Evolutionary conservation across 225 moss, liverwort and hornwort species (phyloP), one percentile per base, ranked within the genome.

Genomic region (Physcomitrium patens): DNA sequence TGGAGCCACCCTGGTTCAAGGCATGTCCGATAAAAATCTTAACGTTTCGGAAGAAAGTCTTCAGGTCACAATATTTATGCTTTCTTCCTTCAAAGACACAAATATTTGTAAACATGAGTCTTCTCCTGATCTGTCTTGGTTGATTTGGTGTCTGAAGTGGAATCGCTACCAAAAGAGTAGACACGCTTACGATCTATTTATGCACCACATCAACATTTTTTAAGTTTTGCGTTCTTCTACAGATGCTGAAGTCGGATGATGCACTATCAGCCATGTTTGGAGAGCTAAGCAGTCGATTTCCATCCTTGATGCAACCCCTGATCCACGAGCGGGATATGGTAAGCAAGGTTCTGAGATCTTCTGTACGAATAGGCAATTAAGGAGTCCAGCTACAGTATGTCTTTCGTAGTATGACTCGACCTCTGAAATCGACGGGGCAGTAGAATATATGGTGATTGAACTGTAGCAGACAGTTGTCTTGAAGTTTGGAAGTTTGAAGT

Each of bases 281-380:
- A 44, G 93, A 87, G 72, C 86, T 93, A 51, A 84, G 93, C 64
- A 19, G 63, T 31, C 80, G 72, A 59, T 86, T 89, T 60, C 93
- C 93, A 20, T 93, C 93, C 13, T 73, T 93, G 76, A 75, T 89
- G 72, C 93, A 91, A 68, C 87, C 93, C 53, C 89, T 93, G 5
- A 80, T 93, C n/a, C 91, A 89, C 20, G 93, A 93, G 73, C 89
- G 91, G 53, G 93, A 93, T 31, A 87, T 89, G 93, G 85, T 88
- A 80, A 42, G 77, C 53, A 72, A 67, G 57, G 31, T 23, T 22
- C 5, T 22, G 15, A 15, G 48, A 49, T 11, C 1, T 11, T 49
- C 3, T 49, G 15, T 49, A 49, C 11, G 2, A 49, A 5, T 1
- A 24, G 24, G 24, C 24, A 24, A 24, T 24, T 24, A 24, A 24